Evolutionary conservation across 2,329 filamentous ascomycete genomes (phyloP).

Genomic region (Beauveria asiatica): DNA sequence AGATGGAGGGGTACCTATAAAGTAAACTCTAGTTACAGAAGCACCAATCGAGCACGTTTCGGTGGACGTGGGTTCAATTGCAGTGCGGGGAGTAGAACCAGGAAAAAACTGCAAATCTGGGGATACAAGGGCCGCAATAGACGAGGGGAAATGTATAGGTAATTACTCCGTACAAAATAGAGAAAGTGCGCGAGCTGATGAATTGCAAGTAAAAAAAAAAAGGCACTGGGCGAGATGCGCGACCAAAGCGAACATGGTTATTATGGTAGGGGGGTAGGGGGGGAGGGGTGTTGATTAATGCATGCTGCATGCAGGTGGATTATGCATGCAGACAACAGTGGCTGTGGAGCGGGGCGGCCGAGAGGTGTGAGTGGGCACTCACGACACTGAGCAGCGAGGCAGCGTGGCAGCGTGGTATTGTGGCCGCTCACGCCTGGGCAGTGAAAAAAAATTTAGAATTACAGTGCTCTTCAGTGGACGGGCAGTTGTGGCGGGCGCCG

Average conservation of each 20-base stretch:
- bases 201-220: background rate
- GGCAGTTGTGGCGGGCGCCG: background rate
- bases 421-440: background rate
- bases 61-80: background rate
- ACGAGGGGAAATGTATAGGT: background rate
- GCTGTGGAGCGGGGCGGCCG: background rate
- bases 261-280: background rate
- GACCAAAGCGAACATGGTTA: background rate
- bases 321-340: background rate
- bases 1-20: background rate
- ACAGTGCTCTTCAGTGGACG: background rate
- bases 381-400: background rate
- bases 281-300: background rate
- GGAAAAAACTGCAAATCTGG: slow-evolving; percentile 1
- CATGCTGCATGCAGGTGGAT: too few relatives aligned
- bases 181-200: background rate
- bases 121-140: background rate
- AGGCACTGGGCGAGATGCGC: background rate
- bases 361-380: background rate
- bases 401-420: background rate
- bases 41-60: background rate
- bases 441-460: background rate
- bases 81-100: background rate
- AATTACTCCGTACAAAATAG: background rate
- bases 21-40: background rate